Base-by-base conservation (phyloP, 345 rosid species). In the Boechera retrofracta region DNA sequence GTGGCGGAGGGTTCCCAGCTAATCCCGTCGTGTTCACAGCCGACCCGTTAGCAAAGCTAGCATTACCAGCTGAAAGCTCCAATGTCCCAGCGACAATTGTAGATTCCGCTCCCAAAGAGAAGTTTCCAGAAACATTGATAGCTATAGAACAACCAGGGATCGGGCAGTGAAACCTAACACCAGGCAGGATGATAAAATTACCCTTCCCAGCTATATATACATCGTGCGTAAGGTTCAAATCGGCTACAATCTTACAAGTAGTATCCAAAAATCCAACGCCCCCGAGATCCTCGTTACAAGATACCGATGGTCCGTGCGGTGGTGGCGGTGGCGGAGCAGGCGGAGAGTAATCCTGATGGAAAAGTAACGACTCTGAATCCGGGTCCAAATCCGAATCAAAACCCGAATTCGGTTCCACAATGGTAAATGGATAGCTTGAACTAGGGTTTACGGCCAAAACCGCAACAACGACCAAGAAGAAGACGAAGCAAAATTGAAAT, bases 271-370 rank as follows among this genome's bases (percentile, higher is more conserved):
- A 77, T 18, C 99, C 99, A 57, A 89, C 76, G 44, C 99, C 99
- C 10, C 91, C 91, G 6, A 96, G 97, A 86, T 96, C 98, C 10
- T 89, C 99, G 24, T 54, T 72, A 81, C 99, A 96, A 0, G 98
- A 93, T 2, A 88, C 92, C 9, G 98, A 87, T 11, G 98, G 99
- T 31, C 94, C 86, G 64, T 87, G 98, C 28, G 99, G 98, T 3
- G 96, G 98, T 18, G 98, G 98, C 0, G 99, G 99, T 0, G 98
- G 98, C 5, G 99, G 99, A 24, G 99, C 83, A 6, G 98, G 98
- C 1, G 99, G 99, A 0, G 99, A 88, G 86, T 95, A 95, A 76
- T 95, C 99, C 83, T 90, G 98, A 67, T 88, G 93, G 74, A 82
- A 88, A 58, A 87, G 76, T 7, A 85, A 44, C 51, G 69, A 70